phyloP scores from a whole-genome alignment of 2,329 filamentous ascomycete species.

The Aspergillus quadricinctus region DNA sequence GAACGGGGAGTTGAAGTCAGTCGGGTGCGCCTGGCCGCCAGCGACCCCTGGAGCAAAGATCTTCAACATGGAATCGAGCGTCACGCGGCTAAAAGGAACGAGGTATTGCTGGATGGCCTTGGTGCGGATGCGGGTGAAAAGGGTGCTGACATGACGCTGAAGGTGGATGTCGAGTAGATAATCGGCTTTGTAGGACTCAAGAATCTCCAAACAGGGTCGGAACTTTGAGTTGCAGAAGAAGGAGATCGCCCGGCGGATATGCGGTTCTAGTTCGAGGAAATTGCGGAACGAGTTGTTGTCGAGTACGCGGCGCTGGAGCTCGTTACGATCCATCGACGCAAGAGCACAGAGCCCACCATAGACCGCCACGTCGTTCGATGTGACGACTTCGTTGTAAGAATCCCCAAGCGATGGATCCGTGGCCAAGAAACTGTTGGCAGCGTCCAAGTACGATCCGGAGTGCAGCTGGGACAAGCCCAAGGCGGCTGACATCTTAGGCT shows the following conservation, averaged over 20 bases:
- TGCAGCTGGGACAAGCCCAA: conserved; percentile 60
- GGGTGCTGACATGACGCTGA: conserved; percentile 62
- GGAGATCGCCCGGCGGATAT: conserved; percentile 84
- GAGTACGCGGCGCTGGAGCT: conserved; percentile 71
- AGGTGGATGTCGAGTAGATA: conserved; percentile 90
- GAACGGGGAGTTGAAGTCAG: conserved; percentile 52
- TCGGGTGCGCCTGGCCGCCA: conserved; percentile 49
- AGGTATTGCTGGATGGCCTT: conserved; percentile 96
- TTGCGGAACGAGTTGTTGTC: conserved; percentile 76
- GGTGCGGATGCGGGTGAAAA: conserved; percentile 73
- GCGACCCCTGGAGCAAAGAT: conserved; percentile 59
- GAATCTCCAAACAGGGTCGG: conserved; percentile 72
- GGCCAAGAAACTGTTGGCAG: conserved; percentile 67
- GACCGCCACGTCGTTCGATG: conserved; percentile 81
- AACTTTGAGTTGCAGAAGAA: conserved; percentile 91
- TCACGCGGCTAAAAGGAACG: conserved; percentile 82
- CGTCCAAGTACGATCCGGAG: conserved; percentile 56
- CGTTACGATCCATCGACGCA: conserved; percentile 77
- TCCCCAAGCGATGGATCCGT: conserved; percentile 55
- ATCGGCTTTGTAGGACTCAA: conserved; percentile 76
- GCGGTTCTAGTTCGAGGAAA: conserved; percentile 88
- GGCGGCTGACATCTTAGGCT: conserved; percentile 62
- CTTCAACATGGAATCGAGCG: conserved; percentile 69
- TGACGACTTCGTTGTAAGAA: conserved; percentile 67
- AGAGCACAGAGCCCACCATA: conserved; percentile 89